Conservation (phyloP, 2,329 filamentous ascomycete genomes). For the Aspergillus japonicus region DNA sequence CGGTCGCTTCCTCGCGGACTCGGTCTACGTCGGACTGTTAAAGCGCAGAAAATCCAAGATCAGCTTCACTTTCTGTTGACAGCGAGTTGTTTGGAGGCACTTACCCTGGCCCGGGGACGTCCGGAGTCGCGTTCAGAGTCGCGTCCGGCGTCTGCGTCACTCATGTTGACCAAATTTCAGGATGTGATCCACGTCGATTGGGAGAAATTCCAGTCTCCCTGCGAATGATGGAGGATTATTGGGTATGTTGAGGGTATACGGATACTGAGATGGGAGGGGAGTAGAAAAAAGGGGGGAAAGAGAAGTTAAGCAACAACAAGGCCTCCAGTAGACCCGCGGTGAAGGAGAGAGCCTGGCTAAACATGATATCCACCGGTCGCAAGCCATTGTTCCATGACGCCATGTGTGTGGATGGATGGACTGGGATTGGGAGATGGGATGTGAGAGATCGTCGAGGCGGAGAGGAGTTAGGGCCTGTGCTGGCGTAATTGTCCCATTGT, state of each 20-base stretch:
- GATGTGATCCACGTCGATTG: neutral
- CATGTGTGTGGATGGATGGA: neutral
- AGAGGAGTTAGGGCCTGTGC: neutral
- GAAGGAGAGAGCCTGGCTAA: neutral
- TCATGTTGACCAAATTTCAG: neutral
- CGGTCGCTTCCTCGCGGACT: neutral
- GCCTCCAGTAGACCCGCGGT: neutral
- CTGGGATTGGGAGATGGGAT: neutral
- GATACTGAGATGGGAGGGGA: neutral
- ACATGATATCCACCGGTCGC: neutral
- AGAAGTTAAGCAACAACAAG: neutral
- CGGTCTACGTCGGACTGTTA: constrained; percentile 13
- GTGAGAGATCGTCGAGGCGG: neutral
- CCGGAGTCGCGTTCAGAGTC: neutral
- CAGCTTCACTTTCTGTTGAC: too few relatives aligned
- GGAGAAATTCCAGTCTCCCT: too few relatives aligned
- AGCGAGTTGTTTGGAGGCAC: neutral
- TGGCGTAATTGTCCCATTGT: neutral
- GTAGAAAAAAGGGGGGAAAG: neutral
- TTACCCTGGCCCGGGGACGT: constrained; percentile 16
- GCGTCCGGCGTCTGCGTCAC: neutral
- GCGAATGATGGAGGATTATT: too few relatives aligned
- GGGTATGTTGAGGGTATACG: neutral
- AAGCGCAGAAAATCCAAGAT: too few relatives aligned
- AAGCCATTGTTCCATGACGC: neutral